Percentiles rank a stretch among this genome's conserved stretches.
These are phyloP conservation scores for Venturia asperata DNA, from an alignment of 2,329 filamentous ascomycete genomes.

Conservation along the genomic window DNA sequence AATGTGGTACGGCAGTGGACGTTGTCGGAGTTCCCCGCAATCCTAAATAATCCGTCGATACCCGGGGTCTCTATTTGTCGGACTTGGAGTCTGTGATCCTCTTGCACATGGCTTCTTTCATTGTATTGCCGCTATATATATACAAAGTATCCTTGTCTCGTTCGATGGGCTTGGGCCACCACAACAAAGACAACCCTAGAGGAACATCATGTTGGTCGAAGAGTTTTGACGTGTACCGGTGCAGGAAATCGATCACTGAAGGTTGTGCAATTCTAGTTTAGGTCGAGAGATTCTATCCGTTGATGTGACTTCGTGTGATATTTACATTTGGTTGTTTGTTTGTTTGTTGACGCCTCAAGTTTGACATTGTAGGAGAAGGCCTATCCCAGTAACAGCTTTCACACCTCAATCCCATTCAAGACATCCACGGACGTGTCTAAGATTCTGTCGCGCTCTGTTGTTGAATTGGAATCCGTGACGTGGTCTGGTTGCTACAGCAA, in stretches of 20 bases:
- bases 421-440: not conserved
- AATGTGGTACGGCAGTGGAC: not conserved
- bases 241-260: too few relatives aligned
- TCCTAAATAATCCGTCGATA: not conserved
- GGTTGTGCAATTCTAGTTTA: too few relatives aligned
- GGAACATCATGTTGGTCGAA: too few relatives aligned
- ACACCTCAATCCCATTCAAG: not conserved
- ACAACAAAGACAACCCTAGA: not conserved
- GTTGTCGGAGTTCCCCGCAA: too few relatives aligned
- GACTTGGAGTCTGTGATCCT: not conserved
- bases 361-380: not conserved
- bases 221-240: too few relatives aligned
- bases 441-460: not conserved
- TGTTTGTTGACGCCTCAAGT: slow-evolving; percentile 7
- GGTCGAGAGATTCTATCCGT: not conserved
- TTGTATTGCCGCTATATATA: not conserved
- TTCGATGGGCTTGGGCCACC: not conserved
- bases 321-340: not conserved
- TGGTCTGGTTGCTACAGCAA: slow-evolving; percentile 5
- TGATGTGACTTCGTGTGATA: not conserved
- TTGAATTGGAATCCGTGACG: not conserved
- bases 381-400: not conserved
- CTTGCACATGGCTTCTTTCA: not conserved
- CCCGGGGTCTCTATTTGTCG: not conserved
- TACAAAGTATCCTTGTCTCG: not conserved